A percentile compares a stretch with the other conserved stretches of the same genome.
Conservation (phyloP, 108 stramenopile species). For the Skeletonema grethae region DNA sequence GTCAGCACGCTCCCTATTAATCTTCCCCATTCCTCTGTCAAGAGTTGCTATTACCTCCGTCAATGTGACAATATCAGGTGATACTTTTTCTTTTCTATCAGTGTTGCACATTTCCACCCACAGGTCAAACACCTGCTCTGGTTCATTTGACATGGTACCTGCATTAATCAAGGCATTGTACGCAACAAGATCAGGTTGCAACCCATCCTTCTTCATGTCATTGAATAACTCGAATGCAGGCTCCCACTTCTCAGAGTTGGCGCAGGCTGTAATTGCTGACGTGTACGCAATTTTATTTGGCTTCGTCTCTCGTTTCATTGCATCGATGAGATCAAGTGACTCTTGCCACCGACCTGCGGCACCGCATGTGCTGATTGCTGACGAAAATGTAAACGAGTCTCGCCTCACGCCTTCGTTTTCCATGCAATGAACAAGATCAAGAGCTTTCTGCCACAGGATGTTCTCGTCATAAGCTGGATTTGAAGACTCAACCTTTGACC, state of each 20-base stretch:
- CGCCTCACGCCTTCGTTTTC: slow-evolving; percentile 60
- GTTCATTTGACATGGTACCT: slow-evolving; percentile 56
- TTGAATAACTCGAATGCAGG: slow-evolving; percentile 70
- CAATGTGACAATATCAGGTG: slow-evolving; percentile 84
- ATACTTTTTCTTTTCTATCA: slow-evolving; percentile 29
- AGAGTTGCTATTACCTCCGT: slow-evolving; percentile 77
- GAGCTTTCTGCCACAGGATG: slow-evolving; percentile 55
- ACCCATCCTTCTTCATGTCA: slow-evolving; percentile 64
- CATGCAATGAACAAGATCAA: slow-evolving; percentile 67
- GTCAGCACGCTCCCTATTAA: slow-evolving; percentile 48
- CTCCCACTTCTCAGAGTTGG: slow-evolving; percentile 51
- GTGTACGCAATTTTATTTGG: slow-evolving; percentile 80
- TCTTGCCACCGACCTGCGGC: slow-evolving; percentile 82
- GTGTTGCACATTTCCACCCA: slow-evolving; percentile 77
- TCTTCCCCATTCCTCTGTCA: slow-evolving; percentile 35
- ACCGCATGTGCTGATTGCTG: slow-evolving; percentile 79
- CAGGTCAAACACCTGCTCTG: slow-evolving; percentile 57
- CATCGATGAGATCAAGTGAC: slow-evolving; percentile 64
- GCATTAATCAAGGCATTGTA: slow-evolving; percentile 84
- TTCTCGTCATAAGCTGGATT: slow-evolving; percentile 15
- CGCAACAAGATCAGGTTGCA: slow-evolving; percentile 68
- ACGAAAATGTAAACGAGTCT: slow-evolving; percentile 77
- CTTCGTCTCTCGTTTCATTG: slow-evolving; percentile 56
- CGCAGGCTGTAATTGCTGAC: slow-evolving; percentile 56
- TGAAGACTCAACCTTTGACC: not conserved